Evolutionary conservation across 2,329 filamentous ascomycete genomes (phyloP).

Genomic region (Corniculantispora saksenae): DNA sequence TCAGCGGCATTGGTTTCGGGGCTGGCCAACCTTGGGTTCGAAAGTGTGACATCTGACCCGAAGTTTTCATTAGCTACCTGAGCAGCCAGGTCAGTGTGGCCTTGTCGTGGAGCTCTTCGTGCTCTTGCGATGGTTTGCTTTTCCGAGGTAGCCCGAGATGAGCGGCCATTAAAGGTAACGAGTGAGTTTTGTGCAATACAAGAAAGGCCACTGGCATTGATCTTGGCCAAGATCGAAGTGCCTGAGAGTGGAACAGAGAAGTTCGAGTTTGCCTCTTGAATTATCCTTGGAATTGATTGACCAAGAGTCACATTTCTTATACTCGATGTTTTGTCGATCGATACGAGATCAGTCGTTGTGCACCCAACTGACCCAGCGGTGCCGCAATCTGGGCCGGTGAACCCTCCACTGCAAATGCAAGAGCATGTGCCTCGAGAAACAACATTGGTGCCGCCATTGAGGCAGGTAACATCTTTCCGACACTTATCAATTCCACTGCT

Average conservation of each 20-base stretch:
- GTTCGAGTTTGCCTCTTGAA: slow-evolving; percentile 63
- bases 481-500: slow-evolving; percentile 53
- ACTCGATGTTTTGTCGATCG: slow-evolving; percentile 40
- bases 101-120: slow-evolving; percentile 10
- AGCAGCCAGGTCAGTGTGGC: not conserved
- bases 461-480: slow-evolving; percentile 62
- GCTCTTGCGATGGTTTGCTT: not conserved
- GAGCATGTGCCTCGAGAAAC: slow-evolving; percentile 69
- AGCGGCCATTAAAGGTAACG: slow-evolving; percentile 73
- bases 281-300: slow-evolving; percentile 72
- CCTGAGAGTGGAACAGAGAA: slow-evolving; percentile 77
- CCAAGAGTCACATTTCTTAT: slow-evolving; percentile 76
- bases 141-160: slow-evolving; percentile 35
- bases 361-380: slow-evolving; percentile 50
- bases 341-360: slow-evolving; percentile 49
- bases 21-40: slow-evolving; percentile 4
- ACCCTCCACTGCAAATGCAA: slow-evolving; percentile 88
- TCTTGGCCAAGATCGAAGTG: slow-evolving; percentile 69
- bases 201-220: slow-evolving; percentile 73
- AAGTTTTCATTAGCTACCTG: not conserved
- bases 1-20: not conserved
- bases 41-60: not conserved
- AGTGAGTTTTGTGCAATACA: slow-evolving; percentile 86
- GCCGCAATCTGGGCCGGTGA: slow-evolving; percentile 63
- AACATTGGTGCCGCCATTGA: slow-evolving; percentile 79